These are phyloP conservation scores for Flaveria bidentis DNA, from an alignment of 129 eudicot genomes.

Conservation along the genomic window DNA sequence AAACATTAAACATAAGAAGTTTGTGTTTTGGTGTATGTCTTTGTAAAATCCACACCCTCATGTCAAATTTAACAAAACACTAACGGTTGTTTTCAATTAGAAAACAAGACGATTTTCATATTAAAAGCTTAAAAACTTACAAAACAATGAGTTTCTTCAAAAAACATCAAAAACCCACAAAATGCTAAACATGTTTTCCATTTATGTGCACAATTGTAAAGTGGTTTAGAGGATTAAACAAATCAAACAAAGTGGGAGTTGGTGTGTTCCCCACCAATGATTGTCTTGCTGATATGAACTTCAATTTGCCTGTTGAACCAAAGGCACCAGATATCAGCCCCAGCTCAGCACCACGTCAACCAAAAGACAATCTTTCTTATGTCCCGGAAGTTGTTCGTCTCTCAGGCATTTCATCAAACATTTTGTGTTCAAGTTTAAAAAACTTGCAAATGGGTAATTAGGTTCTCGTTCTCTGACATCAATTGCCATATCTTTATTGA, in stretches of 20 bases:
- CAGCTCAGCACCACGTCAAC: constrained; percentile 27
- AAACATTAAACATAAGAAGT: not conserved
- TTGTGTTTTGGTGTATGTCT: not conserved
- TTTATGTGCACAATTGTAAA: not conserved
- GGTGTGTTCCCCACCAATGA: constrained; percentile 44
- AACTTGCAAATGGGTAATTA: not conserved
- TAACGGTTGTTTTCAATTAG: not conserved
- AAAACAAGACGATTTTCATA: not conserved
- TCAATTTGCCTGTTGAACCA: constrained; percentile 28
- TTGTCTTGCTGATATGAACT: constrained; percentile 31
- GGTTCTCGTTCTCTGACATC: too few relatives aligned
- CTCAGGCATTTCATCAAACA: constrained; percentile 11
- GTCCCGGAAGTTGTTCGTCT: constrained; percentile 19
- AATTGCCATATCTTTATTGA: too few relatives aligned
- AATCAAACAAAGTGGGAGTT: constrained; percentile 29
- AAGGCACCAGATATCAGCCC: constrained; percentile 16
- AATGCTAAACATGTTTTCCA: constrained; percentile 38
- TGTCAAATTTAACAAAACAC: not conserved
- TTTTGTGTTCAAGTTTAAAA: not conserved
- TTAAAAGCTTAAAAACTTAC: not conserved
- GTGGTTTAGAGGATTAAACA: constrained; percentile 8
- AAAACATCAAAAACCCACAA: constrained; percentile 31
- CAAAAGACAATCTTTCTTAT: constrained; percentile 22
- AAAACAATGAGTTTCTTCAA: not conserved
- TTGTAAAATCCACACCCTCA: not conserved